Evolutionary conservation across 768 basidiomycete species (phyloP).

Genomic region (Favolaschia claudopus): DNA sequence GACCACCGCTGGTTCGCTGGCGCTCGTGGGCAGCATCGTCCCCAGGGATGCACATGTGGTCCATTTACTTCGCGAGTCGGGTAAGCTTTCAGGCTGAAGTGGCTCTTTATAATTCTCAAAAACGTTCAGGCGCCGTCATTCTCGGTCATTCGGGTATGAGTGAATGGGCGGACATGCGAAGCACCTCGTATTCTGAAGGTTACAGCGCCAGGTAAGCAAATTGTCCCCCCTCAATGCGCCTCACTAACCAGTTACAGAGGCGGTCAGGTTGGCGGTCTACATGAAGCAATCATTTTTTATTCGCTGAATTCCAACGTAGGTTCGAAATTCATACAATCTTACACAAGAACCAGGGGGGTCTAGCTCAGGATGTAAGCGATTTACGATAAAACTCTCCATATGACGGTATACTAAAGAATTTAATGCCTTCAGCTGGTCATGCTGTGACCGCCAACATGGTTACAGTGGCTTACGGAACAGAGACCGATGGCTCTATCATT

Average conservation of each 20-base stretch:
- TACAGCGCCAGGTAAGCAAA: slow-evolving; percentile 26
- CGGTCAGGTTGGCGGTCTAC: too few relatives aligned
- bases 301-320: too few relatives aligned
- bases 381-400: background rate
- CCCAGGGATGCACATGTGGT: slow-evolving; percentile 29
- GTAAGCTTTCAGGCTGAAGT: background rate
- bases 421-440: slow-evolving; percentile 41
- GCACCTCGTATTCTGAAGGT: slow-evolving; percentile 35
- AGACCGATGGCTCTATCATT: slow-evolving; percentile 46
- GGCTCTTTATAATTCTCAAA: background rate
- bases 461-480: slow-evolving; percentile 32
- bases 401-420: background rate
- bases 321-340: slow-evolving; percentile 43
- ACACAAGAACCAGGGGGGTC: slow-evolving; percentile 50
- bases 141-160: slow-evolving; percentile 47
- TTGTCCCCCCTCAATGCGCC: background rate
- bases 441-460: slow-evolving; percentile 36
- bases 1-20: slow-evolving; percentile 27
- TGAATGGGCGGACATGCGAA: slow-evolving; percentile 42
- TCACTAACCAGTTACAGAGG: slow-evolving; percentile 43
- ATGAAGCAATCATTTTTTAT: too few relatives aligned
- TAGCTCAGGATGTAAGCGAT: slow-evolving; percentile 42
- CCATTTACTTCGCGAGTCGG: slow-evolving; percentile 15
- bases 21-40: slow-evolving; percentile 27
- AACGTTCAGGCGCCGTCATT: slow-evolving; percentile 26